Conservation (phyloP, 2,329 filamentous ascomycete species). For the Geosmithia morbida region DNA sequence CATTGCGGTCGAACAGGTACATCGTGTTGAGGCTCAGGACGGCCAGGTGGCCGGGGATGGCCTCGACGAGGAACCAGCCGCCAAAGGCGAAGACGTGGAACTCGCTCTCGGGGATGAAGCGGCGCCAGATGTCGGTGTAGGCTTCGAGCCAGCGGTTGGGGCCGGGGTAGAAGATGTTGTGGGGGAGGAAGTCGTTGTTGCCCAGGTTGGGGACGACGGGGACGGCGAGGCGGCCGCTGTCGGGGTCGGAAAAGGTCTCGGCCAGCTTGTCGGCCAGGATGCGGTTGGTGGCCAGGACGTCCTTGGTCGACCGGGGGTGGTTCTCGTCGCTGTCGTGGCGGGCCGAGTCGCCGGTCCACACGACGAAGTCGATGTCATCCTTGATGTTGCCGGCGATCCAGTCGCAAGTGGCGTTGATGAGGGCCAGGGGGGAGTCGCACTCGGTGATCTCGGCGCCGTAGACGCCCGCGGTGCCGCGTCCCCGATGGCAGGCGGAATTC, state of each 20-base stretch:
- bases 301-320: constrained; percentile 57
- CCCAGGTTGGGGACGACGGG: constrained; percentile 84
- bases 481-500: constrained; percentile 63
- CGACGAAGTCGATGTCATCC: constrained; percentile 72
- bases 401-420: constrained; percentile 78
- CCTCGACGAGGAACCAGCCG: constrained; percentile 90
- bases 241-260: constrained; percentile 50
- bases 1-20: constrained; percentile 91
- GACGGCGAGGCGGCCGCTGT: constrained; percentile 44
- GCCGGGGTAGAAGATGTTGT: constrained; percentile 79
- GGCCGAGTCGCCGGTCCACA: constrained; percentile 87
- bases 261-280: constrained; percentile 63
- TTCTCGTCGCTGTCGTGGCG: constrained; percentile 79
- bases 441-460: constrained; percentile 79
- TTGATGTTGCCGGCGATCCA: constrained; percentile 73
- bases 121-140: constrained; percentile 66
- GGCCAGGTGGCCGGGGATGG: constrained; percentile 70
- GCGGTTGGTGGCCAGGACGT: constrained; percentile 68
- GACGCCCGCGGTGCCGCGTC: constrained; percentile 59
- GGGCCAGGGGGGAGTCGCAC: constrained; percentile 70
- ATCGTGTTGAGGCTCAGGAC: constrained; percentile 93
- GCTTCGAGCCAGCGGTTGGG: constrained; percentile 75
- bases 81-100: constrained; percentile 82
- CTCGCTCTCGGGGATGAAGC: constrained; percentile 86
- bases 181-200: constrained; percentile 94